Evolutionary conservation across 495 filamentous ascomycete species (phyloP).

Genomic region (Tuber calosporum): DNA sequence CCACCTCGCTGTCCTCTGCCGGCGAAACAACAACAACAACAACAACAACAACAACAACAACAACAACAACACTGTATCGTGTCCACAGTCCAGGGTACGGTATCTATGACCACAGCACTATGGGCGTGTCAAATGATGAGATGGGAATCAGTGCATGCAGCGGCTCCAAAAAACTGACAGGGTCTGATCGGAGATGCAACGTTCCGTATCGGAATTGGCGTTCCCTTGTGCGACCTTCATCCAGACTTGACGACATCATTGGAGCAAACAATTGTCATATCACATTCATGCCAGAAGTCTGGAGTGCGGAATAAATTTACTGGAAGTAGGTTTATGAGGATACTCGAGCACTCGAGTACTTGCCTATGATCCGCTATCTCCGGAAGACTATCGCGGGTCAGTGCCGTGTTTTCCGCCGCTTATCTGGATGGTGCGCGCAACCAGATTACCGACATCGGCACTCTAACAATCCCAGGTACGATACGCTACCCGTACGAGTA

Average conservation of each 20-base stretch:
- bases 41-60: too few species aligned
- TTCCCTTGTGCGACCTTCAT: neutral
- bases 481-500: neutral
- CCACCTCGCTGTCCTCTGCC: neutral
- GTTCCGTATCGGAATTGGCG: neutral
- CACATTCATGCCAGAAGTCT: neutral
- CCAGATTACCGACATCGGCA: neutral
- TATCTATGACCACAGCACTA: neutral
- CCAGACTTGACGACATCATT: neutral
- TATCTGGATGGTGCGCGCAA: neutral
- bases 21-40: too few species aligned
- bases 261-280: neutral
- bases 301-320: neutral
- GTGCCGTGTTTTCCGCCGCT: neutral
- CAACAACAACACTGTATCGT: neutral
- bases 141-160: neutral
- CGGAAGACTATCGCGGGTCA: neutral
- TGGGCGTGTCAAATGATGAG: neutral
- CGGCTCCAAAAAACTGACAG: neutral
- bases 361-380: neutral
- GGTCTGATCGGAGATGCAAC: neutral
- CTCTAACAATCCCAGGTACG: neutral
- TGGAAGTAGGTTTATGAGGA: neutral
- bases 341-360: too few species aligned
- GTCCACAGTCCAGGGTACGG: neutral